Conservation (phyloP, 257 asterid genomes). For the Verbena officinalis region DNA sequence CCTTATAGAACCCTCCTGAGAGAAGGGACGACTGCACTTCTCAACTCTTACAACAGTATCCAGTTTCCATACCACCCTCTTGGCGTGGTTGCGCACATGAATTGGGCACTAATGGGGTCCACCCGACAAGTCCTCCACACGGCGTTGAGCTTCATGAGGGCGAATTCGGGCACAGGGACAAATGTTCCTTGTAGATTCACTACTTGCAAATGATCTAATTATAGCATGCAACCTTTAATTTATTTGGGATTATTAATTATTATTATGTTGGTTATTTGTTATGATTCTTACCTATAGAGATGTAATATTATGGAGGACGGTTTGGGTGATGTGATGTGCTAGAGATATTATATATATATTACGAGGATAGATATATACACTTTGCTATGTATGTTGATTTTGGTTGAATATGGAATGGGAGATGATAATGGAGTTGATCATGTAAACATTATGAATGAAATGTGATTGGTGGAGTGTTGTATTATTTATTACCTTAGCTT, state of each 20-base stretch:
- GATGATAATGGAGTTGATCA: not conserved
- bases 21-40: conserved; percentile 86
- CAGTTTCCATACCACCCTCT: conserved; percentile 72
- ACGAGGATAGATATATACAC: not conserved
- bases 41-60: conserved; percentile 77
- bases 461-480: too few relatives aligned
- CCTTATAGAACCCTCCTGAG: conserved; percentile 81
- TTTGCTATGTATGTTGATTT: conserved; percentile 1
- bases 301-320: not conserved
- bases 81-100: conserved; percentile 57
- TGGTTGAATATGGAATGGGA: conserved; percentile 9
- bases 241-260: conserved; percentile 2
- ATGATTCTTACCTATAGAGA: not conserved
- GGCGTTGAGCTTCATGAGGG: conserved; percentile 75
- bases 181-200: conserved; percentile 61
- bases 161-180: conserved; percentile 61
- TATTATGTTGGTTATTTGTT: conserved; percentile 18
- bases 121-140: conserved; percentile 59
- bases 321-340: conserved; percentile 17
- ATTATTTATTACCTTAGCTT: not conserved
- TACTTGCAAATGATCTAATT: conserved; percentile 57
- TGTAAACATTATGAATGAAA: conserved; percentile 1
- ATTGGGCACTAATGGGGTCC: conserved; percentile 72
- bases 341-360: not conserved
- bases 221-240: not conserved